Base-by-base conservation (phyloP, 1,284 basidiomycete genomes). In the Pterula multifida region DNA sequence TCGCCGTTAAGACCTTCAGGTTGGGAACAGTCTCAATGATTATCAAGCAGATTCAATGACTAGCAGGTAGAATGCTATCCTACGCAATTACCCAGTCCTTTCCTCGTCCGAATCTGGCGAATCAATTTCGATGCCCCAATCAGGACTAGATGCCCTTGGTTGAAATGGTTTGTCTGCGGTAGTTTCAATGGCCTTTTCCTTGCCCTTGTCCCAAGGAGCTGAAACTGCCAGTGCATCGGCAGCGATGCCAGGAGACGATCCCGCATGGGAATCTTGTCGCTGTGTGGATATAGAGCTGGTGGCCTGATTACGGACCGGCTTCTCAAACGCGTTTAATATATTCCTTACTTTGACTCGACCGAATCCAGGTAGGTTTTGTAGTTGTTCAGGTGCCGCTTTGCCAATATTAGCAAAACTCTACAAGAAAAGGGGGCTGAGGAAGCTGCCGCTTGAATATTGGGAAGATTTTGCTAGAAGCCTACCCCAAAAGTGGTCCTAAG, bases 341-440 rank as follows among this genome's bases (percentile, higher is more conserved):
- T 86, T 77, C 58, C 82, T 87, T 28, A 95, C 92, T 66, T 99
- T 99, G 50, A 93, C 83, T 55, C 90, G 89, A 2, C 96, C 96
- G 51, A 98, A 86, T 0, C 96, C 96, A 2, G 96, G 94, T 42
- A 96, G 81, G 49, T 79, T 80, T 48, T 81, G 76, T 1, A 99
- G 68, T 54, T 85, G 79, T 48, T 90, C 86, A 1, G 84, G 67
- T 1, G 81, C 78, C 1, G 89, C 83, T 49, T 69, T 74, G 3
- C 85, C 77, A 44, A 94, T 87, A 52, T 82, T 79, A 2, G 84
- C 78, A 56, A 98, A 89, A 55, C 88, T 91, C 93, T 94, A 58
- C 3, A 51, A 50, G 42, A 47, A 19, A 32, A 39, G 9, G 21
- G 47, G 58, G 39, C 52, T 53, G 3, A 36, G 28, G 22, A 19